Conservation (phyloP, 139 green algal species). For the Haematococcus lacustris region DNA sequence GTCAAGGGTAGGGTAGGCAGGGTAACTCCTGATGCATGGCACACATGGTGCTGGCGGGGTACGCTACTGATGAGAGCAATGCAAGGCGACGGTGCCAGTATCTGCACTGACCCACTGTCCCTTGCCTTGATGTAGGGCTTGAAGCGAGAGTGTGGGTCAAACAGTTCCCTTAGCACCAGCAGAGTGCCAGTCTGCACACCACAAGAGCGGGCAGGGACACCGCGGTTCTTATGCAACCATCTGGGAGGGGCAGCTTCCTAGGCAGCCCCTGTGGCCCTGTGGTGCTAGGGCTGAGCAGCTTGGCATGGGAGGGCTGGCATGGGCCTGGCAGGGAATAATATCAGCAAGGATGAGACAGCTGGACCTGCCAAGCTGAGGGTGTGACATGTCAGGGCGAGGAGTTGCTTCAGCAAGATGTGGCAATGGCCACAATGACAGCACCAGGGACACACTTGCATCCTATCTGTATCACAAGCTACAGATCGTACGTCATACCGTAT, state of each 20-base stretch:
- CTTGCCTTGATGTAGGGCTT: background rate
- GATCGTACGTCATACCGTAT: background rate
- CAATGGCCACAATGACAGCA: background rate
- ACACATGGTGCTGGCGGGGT: no score
- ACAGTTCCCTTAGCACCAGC: constrained; percentile 3
- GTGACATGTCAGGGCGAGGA: background rate
- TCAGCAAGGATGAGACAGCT: background rate
- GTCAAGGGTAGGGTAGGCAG: no score
- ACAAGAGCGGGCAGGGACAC: background rate
- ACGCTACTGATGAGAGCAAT: no score
- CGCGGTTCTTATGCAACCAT: no score
- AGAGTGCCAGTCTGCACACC: background rate
- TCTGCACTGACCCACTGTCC: no score
- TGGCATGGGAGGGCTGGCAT: background rate
- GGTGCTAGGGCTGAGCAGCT: background rate
- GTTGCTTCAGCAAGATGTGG: no score
- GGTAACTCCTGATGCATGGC: no score
- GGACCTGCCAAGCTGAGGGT: background rate
- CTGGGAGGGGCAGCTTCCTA: background rate
- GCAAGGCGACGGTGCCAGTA: no score
- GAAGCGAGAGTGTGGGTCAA: constrained; percentile 5
- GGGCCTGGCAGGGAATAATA: background rate
- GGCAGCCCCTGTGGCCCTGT: background rate
- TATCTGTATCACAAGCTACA: background rate
- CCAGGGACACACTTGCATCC: background rate